Evolutionary conservation across 1,284 basidiomycete species (phyloP).

Genomic region (Agroathelia rolfsii): DNA sequence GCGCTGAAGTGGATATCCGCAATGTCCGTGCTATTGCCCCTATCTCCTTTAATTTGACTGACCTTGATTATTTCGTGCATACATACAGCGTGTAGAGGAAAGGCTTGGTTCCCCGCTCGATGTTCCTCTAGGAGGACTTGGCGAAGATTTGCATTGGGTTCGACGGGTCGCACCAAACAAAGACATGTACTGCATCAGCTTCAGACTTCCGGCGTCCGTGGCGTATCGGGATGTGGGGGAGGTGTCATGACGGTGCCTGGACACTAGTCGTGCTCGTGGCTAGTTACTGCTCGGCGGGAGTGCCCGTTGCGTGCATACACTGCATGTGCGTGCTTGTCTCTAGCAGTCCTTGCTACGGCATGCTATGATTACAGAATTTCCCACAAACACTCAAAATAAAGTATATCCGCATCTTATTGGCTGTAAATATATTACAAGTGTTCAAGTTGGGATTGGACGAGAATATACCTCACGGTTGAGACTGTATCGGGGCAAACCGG

Average conservation of each 20-base stretch:
- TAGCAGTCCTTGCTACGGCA: too few relatives aligned
- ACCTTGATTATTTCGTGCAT: too few relatives aligned
- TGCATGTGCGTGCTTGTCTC: neutral
- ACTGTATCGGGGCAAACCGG: too few relatives aligned
- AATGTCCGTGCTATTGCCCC: conserved; percentile 40
- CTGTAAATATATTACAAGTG: too few relatives aligned
- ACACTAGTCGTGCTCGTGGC: conserved; percentile 6
- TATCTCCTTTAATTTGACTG: too few relatives aligned
- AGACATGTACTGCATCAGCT: conserved; percentile 97
- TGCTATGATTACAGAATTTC: too few relatives aligned
- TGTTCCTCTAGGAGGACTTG: too few relatives aligned
- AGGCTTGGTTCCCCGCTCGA: conserved; percentile 49
- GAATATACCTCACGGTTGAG: too few relatives aligned
- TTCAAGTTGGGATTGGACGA: too few relatives aligned
- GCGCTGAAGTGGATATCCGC: conserved; percentile 68
- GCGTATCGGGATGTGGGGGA: conserved; percentile 27
- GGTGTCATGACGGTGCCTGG: conserved; percentile 3
- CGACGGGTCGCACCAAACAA: conserved; percentile 94
- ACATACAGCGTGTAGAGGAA: conserved; percentile 68
- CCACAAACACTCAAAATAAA: too few relatives aligned
- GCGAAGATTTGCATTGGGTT: conserved; percentile 68
- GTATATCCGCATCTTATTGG: too few relatives aligned
- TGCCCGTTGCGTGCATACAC: neutral
- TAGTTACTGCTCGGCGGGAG: conserved; percentile 17
- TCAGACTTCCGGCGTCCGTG: conserved; percentile 65